These are phyloP conservation scores for Hygrophila difformis DNA, from an alignment of 257 asterid species.

Conservation along the genomic window DNA sequence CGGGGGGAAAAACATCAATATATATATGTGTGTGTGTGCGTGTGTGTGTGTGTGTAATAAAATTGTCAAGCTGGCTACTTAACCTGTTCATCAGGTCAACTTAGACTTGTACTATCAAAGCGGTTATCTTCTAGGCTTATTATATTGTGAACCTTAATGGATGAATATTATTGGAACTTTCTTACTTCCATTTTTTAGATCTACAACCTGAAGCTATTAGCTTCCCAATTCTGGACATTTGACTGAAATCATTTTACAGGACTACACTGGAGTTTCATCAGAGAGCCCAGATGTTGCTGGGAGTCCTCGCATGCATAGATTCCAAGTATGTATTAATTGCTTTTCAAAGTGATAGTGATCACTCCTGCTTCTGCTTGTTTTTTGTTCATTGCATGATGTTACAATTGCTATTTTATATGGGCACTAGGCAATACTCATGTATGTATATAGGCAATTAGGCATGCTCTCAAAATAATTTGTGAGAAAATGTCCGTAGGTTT, in stretches of 20 bases:
- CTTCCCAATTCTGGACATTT: conserved; percentile 8
- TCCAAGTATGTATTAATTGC: conserved; percentile 44
- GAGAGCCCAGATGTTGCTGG: conserved; percentile 47
- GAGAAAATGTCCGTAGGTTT: too few species aligned
- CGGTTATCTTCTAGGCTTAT: conserved; percentile 6
- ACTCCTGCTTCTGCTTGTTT: too few species aligned
- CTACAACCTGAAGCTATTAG: conserved; percentile 7
- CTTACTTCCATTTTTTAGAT: conserved; percentile 7
- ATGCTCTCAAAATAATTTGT: too few species aligned
- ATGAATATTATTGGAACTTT: conserved; percentile 1
- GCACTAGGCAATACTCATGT: too few species aligned
- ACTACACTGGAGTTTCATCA: conserved; percentile 48
- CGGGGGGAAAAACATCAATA: too few species aligned
- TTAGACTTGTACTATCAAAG: too few species aligned
- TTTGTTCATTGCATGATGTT: not conserved
- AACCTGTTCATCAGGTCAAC: too few species aligned
- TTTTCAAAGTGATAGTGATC: not conserved
- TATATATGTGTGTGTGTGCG: too few species aligned
- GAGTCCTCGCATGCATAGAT: conserved; percentile 66
- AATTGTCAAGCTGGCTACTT: too few species aligned
- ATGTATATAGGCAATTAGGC: too few species aligned
- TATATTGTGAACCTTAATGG: conserved; percentile 4
- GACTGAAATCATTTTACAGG: conserved; percentile 39
- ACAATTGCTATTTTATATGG: too few species aligned
- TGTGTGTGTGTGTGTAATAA: conserved; percentile 1